Conservation (phyloP, 768 basidiomycete species). For the Boletellus emodensis region DNA sequence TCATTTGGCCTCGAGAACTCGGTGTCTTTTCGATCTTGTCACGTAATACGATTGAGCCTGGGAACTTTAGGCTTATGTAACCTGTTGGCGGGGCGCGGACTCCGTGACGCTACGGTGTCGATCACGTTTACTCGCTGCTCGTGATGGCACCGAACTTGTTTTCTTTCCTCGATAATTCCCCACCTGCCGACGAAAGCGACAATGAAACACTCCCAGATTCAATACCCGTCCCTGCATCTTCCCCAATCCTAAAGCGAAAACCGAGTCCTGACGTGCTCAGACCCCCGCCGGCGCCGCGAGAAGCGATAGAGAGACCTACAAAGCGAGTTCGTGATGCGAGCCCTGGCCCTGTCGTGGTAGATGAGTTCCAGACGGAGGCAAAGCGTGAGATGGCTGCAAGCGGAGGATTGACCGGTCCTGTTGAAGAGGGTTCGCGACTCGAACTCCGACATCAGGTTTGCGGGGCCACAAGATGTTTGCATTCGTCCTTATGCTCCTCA, state of each 20-base stretch:
- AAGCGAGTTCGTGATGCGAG: conserved; percentile 63
- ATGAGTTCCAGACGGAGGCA: conserved; percentile 93
- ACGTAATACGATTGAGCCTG: background rate
- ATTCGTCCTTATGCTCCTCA: conserved; percentile 26
- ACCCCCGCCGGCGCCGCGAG: conserved; percentile 13
- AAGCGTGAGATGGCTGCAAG: conserved; percentile 88
- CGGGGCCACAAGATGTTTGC: background rate
- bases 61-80: no score
- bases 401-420: conserved; percentile 77
- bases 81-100: no score
- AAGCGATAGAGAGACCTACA: conserved; percentile 31
- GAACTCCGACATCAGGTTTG: conserved; percentile 76
- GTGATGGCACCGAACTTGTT: conserved; percentile 29
- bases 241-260: conserved; percentile 24
- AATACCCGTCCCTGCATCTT: background rate
- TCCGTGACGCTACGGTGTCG: background rate
- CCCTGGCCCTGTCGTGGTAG: conserved; percentile 75
- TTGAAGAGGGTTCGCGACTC: conserved; percentile 62
- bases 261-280: conserved; percentile 9
- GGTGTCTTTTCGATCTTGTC: background rate
- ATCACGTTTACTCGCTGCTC: background rate
- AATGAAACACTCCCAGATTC: conserved; percentile 13
- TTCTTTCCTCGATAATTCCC: conserved; percentile 26
- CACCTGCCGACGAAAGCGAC: conserved; percentile 26
- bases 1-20: conserved; percentile 9